A percentile compares a stretch with the other conserved stretches of the same genome.
phyloP scores from a whole-genome alignment of 768 basidiomycete species.

The Boletus sensibilis region DNA sequence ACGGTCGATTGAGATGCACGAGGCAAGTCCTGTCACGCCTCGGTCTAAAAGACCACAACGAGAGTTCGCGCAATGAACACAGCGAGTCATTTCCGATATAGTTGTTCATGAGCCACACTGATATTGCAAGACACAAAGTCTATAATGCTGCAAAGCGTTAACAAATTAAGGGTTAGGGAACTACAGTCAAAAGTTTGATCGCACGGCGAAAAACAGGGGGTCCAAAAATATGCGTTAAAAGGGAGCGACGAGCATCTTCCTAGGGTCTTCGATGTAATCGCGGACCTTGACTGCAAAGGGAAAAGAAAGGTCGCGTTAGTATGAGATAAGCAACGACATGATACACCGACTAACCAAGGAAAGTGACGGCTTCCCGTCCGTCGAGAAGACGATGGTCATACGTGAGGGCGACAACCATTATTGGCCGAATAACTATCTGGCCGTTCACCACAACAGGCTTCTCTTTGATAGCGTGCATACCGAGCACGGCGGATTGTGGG shows the following conservation, averaged over 20 bases:
- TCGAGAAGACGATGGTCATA: conserved; percentile 97
- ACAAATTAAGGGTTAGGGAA: conserved; percentile 12
- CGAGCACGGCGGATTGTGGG: conserved; percentile 92
- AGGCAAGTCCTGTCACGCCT: neutral
- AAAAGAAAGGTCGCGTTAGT: conserved; percentile 2
- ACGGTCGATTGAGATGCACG: neutral
- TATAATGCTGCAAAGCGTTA: conserved; percentile 5
- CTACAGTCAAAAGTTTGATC: conserved; percentile 9
- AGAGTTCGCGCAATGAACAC: too few species aligned
- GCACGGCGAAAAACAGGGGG: neutral
- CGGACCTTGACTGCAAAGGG: conserved; percentile 71
- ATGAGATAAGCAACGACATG: neutral
- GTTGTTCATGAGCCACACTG: neutral
- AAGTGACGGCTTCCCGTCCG: conserved; percentile 93
- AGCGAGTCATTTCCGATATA: neutral
- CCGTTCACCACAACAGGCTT: conserved; percentile 88
- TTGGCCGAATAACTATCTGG: conserved; percentile 93
- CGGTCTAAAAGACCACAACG: neutral
- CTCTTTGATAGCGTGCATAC: conserved; percentile 96
- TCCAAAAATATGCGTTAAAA: conserved; percentile 10
- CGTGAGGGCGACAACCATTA: conserved; percentile 92
- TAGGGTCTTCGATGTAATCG: conserved; percentile 93
- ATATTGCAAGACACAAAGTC: conserved; percentile 1
- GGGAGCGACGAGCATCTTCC: conserved; percentile 74
- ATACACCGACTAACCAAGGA: conserved; percentile 72